Conservation (phyloP, 208 protist genomes). For the Acanthamoeba rhysodes region DNA sequence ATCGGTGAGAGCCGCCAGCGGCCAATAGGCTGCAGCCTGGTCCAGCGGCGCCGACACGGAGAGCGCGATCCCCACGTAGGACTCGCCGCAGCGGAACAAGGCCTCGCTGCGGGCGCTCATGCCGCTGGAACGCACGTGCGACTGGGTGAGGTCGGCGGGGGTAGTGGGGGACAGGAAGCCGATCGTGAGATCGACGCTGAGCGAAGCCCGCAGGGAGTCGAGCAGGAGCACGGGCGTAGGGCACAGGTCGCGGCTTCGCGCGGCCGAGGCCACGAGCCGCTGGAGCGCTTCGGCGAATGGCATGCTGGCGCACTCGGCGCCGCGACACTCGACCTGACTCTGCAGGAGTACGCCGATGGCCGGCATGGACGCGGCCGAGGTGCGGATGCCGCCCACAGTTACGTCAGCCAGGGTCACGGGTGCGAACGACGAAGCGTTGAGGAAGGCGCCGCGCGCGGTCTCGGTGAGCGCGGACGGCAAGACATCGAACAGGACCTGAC, state of each 20-base stretch:
- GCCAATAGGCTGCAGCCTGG: neutral
- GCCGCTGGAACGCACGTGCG: neutral
- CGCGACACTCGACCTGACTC: neutral
- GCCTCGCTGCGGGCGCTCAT: slow-evolving; percentile 38
- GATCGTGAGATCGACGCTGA: neutral
- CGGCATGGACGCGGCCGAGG: neutral
- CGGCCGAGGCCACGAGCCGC: neutral
- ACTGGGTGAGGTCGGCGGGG: neutral
- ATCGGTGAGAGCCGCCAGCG: neutral
- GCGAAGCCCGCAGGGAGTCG: neutral
- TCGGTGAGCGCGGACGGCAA: neutral
- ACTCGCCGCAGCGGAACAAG: slow-evolving; percentile 35
- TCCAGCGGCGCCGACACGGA: neutral
- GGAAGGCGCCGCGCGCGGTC: neutral
- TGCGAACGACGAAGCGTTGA: neutral
- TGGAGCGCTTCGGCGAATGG: neutral
- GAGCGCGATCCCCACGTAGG: slow-evolving; percentile 7
- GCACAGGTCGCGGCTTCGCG: neutral
- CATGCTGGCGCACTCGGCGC: neutral
- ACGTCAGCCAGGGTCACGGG: neutral
- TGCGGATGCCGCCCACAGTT: neutral
- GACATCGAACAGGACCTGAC: neutral
- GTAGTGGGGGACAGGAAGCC: neutral
- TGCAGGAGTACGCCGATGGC: neutral
- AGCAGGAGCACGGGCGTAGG: neutral